Evolutionary conservation across 176 grass and related monocot species (phyloP), one percentile per base, ranked within the genome.

Genomic region (Aegilops longissima): DNA sequence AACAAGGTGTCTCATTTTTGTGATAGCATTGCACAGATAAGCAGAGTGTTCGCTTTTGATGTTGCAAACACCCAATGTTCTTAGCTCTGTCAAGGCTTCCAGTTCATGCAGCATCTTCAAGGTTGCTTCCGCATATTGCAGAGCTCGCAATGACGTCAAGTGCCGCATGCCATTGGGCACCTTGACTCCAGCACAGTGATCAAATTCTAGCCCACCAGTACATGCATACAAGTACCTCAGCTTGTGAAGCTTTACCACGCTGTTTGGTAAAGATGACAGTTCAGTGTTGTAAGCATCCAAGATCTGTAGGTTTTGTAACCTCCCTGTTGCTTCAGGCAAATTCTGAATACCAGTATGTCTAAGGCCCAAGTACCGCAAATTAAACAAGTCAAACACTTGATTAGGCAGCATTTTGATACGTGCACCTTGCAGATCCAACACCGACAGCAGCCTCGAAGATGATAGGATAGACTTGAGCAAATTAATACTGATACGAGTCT

Each of bases 351-450:
- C 0, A 25, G 88, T 82, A 18, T 31, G 0, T 30, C 83, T 64
- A 3, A 92, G 63, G 39, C 90, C 81, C 17, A 92, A 25, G 9
- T 78, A 79, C 0, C 13, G 78, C 3, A 92, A 61, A 82, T 92
- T 92, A 36, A 88, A 88, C 27, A 88, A 78, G 31, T 33, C 17
- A 4, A 82, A 87, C 3, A 88, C 67, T 25, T 44, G 39, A 23
- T 78, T 39, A 16, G 82, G 86, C 0, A 92, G 10, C 8, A 2
- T 56, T 27, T 82, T 23, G 9, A 86, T 82, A 9, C 52, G 1
- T 29, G 67, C 8, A n/a, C 51, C 77, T 11, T 82, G 47, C 2
- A 88, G 64, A 71, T 85, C 39, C 70, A 92, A 73, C 25, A 38
- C n/a, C 3, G 82, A 44, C n/a, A 44, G 0, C 9, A 85, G 35